A percentile compares a stretch with the other conserved stretches of the same genome.
phyloP scores from a whole-genome alignment of 2,329 filamentous ascomycete genomes.

The Epichloe elymi region DNA sequence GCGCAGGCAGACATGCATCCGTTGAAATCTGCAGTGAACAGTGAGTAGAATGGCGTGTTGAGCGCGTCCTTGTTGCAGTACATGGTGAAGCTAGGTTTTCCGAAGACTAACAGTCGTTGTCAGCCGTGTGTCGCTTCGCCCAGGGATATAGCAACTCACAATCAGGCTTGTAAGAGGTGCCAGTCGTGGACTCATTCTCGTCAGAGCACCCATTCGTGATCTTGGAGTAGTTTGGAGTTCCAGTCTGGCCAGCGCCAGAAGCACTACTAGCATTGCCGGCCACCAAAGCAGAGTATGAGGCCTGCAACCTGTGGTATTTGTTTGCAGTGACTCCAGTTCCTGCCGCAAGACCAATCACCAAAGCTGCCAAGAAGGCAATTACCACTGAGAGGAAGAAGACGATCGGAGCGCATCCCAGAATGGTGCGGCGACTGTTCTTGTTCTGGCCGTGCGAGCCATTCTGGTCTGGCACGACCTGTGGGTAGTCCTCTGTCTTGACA shows the following conservation, averaged over 20 bases:
- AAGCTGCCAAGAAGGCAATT: slow-evolving; percentile 25
- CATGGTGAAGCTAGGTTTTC: slow-evolving; percentile 24
- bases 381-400: slow-evolving; percentile 28
- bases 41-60: slow-evolving; percentile 22
- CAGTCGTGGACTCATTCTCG: slow-evolving; percentile 20
- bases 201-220: slow-evolving; percentile 29
- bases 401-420: slow-evolving; percentile 17
- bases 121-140: neutral
- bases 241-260: neutral
- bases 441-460: neutral
- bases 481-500: neutral
- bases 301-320: slow-evolving; percentile 13
- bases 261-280: neutral
- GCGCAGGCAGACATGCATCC: slow-evolving; percentile 36
- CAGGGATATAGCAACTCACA: neutral
- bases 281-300: slow-evolving; percentile 11
- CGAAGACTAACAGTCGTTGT: slow-evolving; percentile 19
- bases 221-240: slow-evolving; percentile 1
- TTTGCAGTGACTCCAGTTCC: slow-evolving; percentile 29
- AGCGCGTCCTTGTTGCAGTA: slow-evolving; percentile 31
- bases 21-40: slow-evolving; percentile 30
- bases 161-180: slow-evolving; percentile 4
- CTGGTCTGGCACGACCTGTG: neutral
- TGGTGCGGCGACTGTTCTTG: neutral
- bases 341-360: slow-evolving; percentile 31